Evolutionary conservation across 208 protist genomes (phyloP).

Genomic region (Giardia muris): DNA sequence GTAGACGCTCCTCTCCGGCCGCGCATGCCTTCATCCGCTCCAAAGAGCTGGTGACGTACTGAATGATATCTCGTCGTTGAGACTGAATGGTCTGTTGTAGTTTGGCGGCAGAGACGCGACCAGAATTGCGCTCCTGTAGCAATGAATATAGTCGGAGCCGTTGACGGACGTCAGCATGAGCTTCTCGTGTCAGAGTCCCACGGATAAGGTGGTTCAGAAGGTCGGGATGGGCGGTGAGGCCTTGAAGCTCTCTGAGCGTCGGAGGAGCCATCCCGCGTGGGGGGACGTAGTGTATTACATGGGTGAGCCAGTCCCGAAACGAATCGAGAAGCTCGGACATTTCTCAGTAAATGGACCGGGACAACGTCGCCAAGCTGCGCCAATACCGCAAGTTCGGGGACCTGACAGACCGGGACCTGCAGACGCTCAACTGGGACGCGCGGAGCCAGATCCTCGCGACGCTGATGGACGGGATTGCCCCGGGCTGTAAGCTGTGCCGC

Average conservation of each 20-base stretch:
- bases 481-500: background rate
- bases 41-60: too few relatives aligned
- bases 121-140: too few relatives aligned
- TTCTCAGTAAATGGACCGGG: background rate
- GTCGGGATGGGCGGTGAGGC: background rate
- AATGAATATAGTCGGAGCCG: too few relatives aligned
- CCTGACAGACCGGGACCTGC: background rate
- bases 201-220: too few relatives aligned
- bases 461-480: background rate
- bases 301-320: background rate
- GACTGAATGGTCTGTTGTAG: too few relatives aligned
- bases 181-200: too few relatives aligned
- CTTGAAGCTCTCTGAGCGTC: background rate
- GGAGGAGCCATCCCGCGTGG: background rate
- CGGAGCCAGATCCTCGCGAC: background rate
- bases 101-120: too few relatives aligned
- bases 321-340: background rate
- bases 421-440: background rate
- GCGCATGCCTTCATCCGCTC: too few relatives aligned
- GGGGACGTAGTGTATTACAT: background rate
- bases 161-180: too few relatives aligned
- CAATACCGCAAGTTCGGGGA: background rate
- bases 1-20: too few relatives aligned
- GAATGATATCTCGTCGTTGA: too few relatives aligned
- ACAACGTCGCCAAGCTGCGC: background rate